Percentiles rank a stretch among this genome's conserved stretches.
phyloP scores from a whole-genome alignment of 371 early-diverging fungal species.

The Dichotomocladium elegans region DNA sequence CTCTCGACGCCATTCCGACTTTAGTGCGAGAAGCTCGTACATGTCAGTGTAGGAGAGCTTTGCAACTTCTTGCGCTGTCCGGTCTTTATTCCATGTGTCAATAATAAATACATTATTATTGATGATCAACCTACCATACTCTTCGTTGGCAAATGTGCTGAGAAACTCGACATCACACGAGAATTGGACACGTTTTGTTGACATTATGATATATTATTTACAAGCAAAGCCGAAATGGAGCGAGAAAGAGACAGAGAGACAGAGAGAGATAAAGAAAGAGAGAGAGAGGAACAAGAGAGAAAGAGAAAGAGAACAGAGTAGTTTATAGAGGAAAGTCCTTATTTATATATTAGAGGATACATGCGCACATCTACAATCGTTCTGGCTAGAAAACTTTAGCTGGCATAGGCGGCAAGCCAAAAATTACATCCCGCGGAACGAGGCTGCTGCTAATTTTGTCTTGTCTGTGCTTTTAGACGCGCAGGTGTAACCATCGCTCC shows the following conservation, averaged over 20 bases:
- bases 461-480: conserved; percentile 1
- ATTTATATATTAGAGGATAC: too few species aligned
- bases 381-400: too few species aligned
- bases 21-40: conserved; percentile 42
- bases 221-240: too few species aligned
- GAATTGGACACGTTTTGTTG: conserved; percentile 39
- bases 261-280: too few species aligned
- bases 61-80: conserved; percentile 46
- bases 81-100: conserved; percentile 20
- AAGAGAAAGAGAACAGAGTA: not conserved
- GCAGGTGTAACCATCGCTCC: too few species aligned
- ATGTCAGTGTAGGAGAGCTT: conserved; percentile 46
- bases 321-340: too few species aligned
- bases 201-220: too few species aligned
- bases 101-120: not conserved
- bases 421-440: not conserved
- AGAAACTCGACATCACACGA: conserved; percentile 32
- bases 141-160: conserved; percentile 45
- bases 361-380: too few species aligned
- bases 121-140: conserved; percentile 29
- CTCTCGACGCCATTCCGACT: conserved; percentile 42
- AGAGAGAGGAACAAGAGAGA: not conserved
- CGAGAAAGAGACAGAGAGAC: too few species aligned
- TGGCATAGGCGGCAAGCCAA: too few species aligned
- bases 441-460: not conserved